phyloP scores from a whole-genome alignment of 331 rosid species.

The Phaseolus coccineus region DNA sequence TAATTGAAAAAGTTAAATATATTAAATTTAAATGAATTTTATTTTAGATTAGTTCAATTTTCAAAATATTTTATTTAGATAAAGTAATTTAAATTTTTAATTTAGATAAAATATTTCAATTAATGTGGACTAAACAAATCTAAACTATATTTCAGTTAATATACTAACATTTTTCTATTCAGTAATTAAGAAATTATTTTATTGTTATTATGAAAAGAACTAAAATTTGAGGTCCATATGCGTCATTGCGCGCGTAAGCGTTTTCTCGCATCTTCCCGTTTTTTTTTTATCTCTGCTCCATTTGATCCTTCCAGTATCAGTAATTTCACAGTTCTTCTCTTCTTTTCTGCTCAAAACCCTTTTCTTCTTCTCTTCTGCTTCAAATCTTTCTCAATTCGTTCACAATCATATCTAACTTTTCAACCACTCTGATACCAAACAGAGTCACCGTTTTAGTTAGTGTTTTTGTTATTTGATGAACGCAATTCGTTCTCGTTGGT shows the following conservation, averaged over 20 bases:
- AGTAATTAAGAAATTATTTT: not conserved
- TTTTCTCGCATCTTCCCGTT: not conserved
- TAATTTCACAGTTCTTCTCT: not conserved
- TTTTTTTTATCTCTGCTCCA: not conserved
- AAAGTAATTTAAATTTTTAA: no score
- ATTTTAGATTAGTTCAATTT: no score
- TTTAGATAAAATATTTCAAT: no score
- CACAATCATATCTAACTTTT: not conserved
- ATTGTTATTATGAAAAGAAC: not conserved
- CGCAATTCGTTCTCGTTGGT: conserved; percentile 57
- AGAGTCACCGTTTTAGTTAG: not conserved
- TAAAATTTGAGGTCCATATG: not conserved
- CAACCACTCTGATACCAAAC: not conserved
- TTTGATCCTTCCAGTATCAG: not conserved
- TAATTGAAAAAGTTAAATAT: no score
- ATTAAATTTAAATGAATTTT: no score
- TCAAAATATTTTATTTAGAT: no score
- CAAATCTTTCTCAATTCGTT: not conserved
- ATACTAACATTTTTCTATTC: no score
- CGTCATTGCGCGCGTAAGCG: conserved; percentile 21
- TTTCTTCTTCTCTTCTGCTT: not conserved
- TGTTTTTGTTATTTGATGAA: conserved; percentile 46
- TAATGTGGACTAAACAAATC: no score
- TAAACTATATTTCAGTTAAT: no score
- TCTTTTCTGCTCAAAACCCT: not conserved